These are phyloP conservation scores for Amoebophrya sp. DNA, from an alignment of 169 alveolate genomes.

Conservation along the genomic window DNA sequence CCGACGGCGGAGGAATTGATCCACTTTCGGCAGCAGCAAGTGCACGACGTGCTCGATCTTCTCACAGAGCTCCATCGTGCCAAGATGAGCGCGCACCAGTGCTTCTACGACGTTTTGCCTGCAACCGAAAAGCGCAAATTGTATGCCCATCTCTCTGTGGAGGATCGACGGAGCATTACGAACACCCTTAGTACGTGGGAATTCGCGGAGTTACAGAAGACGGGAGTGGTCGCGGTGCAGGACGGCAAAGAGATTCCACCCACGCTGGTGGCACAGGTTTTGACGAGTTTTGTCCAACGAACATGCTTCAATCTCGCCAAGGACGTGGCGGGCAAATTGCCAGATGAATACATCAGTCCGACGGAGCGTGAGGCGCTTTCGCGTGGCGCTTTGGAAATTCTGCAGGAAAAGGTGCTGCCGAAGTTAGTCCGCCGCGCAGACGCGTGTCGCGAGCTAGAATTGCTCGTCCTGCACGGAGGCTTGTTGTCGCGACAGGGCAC, in stretches of 20 bases:
- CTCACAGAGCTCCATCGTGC: background rate
- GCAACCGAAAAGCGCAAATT: background rate
- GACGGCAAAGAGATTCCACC: background rate
- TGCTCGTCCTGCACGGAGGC: background rate
- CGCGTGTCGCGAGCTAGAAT: background rate
- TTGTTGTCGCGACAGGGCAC: background rate
- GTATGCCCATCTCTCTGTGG: background rate
- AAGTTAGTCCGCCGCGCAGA: background rate
- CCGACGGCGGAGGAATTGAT: no score
- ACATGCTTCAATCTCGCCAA: background rate
- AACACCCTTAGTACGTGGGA: background rate
- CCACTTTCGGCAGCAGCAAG: no score
- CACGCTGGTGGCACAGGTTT: background rate
- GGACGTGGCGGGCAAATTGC: background rate
- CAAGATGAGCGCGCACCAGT: background rate
- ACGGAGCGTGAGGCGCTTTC: background rate
- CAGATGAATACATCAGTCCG: background rate
- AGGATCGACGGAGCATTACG: background rate
- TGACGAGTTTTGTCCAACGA: background rate
- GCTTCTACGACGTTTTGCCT: background rate
- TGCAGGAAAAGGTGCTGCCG: background rate
- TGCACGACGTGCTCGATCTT: background rate
- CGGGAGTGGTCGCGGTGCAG: background rate
- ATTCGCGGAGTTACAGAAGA: background rate
- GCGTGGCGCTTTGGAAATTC: background rate